phyloP scores from a whole-genome alignment of 1,139 yeast genomes.

The Pichia sp. region DNA sequence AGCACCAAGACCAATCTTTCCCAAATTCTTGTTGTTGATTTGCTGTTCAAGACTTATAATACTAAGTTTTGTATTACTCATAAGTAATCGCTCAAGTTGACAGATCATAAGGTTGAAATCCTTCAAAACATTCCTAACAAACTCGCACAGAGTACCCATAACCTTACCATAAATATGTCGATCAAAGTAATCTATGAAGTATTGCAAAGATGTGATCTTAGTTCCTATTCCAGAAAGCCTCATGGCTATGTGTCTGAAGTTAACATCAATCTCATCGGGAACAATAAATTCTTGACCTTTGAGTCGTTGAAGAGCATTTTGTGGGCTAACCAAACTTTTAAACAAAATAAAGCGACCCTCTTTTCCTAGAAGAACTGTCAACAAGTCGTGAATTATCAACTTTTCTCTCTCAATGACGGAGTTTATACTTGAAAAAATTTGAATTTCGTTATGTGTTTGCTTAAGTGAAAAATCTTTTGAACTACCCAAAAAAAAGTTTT shows the following conservation, averaged over 20 bases:
- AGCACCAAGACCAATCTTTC: constrained; percentile 20
- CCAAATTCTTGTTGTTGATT: constrained; percentile 15
- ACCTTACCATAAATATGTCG: constrained; percentile 56
- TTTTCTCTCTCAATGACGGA: constrained; percentile 50
- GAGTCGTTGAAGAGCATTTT: constrained; percentile 32
- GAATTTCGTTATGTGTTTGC: constrained; percentile 3
- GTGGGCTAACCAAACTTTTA: constrained; percentile 52
- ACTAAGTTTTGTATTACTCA: constrained; percentile 30
- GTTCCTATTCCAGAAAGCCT: constrained; percentile 57
- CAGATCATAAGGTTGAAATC: constrained; percentile 19
- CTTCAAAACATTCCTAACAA: constrained; percentile 44
- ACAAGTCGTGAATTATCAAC: constrained; percentile 59
- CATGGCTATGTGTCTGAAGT: constrained; percentile 66
- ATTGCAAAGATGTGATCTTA: constrained; percentile 46
- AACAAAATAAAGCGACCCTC: constrained; percentile 77
- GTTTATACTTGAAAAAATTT: background rate
- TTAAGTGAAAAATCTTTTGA: background rate
- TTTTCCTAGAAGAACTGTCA: constrained; percentile 62
- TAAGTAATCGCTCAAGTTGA: background rate
- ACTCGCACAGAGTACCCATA: constrained; percentile 63
- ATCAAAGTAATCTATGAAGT: constrained; percentile 54
- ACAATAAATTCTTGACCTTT: constrained; percentile 71
- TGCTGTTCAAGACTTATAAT: constrained; percentile 43
- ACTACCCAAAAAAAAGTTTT: constrained; percentile 5
- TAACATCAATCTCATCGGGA: constrained; percentile 65